Conservation (phyloP, 1,284 basidiomycete species). For the Apiotrichum gracile region DNA sequence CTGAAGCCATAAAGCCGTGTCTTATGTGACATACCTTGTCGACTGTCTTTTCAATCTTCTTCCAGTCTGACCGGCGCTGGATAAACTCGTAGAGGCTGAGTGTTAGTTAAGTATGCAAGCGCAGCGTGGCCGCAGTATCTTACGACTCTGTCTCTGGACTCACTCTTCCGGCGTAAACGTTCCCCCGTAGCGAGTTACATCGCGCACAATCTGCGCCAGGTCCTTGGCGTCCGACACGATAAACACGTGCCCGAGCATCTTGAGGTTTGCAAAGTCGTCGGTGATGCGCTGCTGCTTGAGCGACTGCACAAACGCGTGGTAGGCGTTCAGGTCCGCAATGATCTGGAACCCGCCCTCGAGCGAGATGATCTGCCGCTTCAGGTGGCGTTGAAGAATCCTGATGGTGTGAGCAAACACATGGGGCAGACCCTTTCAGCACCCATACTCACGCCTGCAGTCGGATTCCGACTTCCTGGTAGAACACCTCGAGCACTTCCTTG, state of each 20-base stretch:
- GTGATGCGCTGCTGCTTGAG: slow-evolving; percentile 64
- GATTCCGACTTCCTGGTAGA: slow-evolving; percentile 93
- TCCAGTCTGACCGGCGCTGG: slow-evolving; percentile 88
- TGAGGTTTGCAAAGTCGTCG: slow-evolving; percentile 83
- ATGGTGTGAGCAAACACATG: background rate
- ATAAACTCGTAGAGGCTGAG: slow-evolving; percentile 93
- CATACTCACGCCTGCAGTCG: slow-evolving; percentile 71
- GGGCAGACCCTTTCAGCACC: slow-evolving; percentile 25
- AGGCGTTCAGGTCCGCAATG: slow-evolving; percentile 91
- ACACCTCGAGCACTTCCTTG: slow-evolving; percentile 92
- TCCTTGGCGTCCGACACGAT: slow-evolving; percentile 81
- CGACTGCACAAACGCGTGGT: slow-evolving; percentile 78
- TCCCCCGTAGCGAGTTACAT: slow-evolving; percentile 88
- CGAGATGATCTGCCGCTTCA: slow-evolving; percentile 94
- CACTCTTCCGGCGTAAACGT: slow-evolving; percentile 83
- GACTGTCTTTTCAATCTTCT: slow-evolving; percentile 89
- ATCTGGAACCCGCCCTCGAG: slow-evolving; percentile 89
- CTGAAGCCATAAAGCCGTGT: too few species aligned
- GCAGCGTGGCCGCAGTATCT: slow-evolving; percentile 1
- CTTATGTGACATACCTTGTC: slow-evolving; percentile 63
- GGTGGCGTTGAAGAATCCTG: slow-evolving; percentile 90
- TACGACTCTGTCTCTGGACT: slow-evolving; percentile 20
- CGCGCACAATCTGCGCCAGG: slow-evolving; percentile 86
- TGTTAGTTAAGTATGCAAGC: too few species aligned
- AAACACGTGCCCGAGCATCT: slow-evolving; percentile 93